Evolutionary conservation across 2,329 filamentous ascomycete genomes (phyloP), one percentile per base, ranked within the genome.

Genomic region (Colletotrichum sp.): DNA sequence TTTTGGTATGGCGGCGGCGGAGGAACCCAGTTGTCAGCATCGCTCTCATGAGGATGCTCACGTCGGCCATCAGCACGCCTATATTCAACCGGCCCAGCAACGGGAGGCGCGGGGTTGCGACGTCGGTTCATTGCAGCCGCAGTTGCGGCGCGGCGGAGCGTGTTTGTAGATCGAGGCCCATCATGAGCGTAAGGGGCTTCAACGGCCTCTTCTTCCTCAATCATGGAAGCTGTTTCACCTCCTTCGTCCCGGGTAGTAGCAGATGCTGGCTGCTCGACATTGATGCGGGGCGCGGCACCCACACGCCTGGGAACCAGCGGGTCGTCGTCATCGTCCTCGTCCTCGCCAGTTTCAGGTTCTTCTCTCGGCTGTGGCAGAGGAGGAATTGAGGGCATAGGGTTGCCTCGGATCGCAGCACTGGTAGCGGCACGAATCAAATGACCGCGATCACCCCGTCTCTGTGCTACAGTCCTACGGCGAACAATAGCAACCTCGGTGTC

Each of bases 21-120:
- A 7, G 95, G 94, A 6, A 96, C 94, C 95, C 95, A 98, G 80
- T 96, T 95, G 80, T 97, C 95, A 6, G 95, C 95, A 82, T 97
- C 95, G 78, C 95, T 96, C 84, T 97, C 95, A 83, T 97, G 95
- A 6, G 95, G 95, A 79, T 95, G 90, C 80, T 96, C 93, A 57
- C 91, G 88, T 57, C 93, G 89, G 8, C 93, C 92, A 83, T 95
- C 93, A 16, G 93, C 93, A 62, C 93, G 90, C 60, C 92, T 90
- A 81, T 94, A 94, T 79, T 93, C 86, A 62, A 92, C 88, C 52
- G 85, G 88, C 2, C 91, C 86, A 79, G 88, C 85, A 79, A 90
- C 86, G 69, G 90, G 84, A 55, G 91, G 86, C 65, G 89, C 86
- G 78, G 92, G 92, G 78, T 95, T 89, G 64, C 94, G 89, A 28